Evolutionary conservation across 1,284 basidiomycete genomes (phyloP), one percentile per base, ranked within the genome.

Genomic region (Mycocalia duriaeana): DNA sequence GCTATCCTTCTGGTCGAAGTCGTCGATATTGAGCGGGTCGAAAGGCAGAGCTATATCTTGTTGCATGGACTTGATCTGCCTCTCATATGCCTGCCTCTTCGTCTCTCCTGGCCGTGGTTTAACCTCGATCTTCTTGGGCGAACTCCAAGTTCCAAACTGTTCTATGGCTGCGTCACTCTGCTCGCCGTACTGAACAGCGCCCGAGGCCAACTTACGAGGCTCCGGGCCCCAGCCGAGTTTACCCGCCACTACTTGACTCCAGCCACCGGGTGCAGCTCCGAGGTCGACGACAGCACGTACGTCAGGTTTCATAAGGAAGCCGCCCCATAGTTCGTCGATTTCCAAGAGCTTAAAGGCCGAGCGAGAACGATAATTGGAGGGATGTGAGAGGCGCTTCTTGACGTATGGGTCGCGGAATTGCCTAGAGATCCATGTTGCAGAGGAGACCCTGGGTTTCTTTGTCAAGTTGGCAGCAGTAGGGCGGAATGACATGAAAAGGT

Each of bases 301-400:
- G 49, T 81, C 72, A 7, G 63, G 65, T 37, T 71, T 68, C 4
- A 67, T 64, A 36, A 89, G 68, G 49, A 91, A 78, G 3, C 64
- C 54, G 24, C 68, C 67, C 59, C 69, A 79, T 39, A 71, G 65
- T 2, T 72, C 64, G 57, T 88, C 72, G 48, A 91, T 77, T 60
- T 90, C 85, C 46, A 88, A 61, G 18, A 94, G 79, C 67, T 94
- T 94, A 73, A 89, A 92, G 2, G 90, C 89, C 18, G 89, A 85
- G 48, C 91, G 82, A 1, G 91, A 84, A 31, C 89, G 81, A 62
- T 81, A 91, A 23, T 69, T 62, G 0, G 64, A 59, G 2, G 73
- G 69, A 46, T 73, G 63, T 11, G 57, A 53, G n/a, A 63, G 50
- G 19, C 86, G 82, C 49, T 77, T 69, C 56, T 78, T 79, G 26